These are phyloP conservation scores for Hypoxylon intermedium DNA, from an alignment of 495 filamentous ascomycete species.

Conservation along the genomic window DNA sequence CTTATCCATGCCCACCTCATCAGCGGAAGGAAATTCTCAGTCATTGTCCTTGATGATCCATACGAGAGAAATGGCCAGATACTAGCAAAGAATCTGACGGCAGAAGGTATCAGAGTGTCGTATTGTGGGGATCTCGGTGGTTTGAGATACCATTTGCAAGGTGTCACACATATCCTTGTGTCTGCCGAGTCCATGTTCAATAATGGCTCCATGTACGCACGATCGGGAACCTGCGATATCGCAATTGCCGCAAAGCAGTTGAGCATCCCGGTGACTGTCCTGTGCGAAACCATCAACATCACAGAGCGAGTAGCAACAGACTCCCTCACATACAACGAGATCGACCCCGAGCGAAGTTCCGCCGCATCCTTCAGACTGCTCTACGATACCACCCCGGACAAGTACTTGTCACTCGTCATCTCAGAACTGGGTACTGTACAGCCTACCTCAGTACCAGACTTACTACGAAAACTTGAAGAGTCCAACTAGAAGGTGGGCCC, in stretches of 20 bases:
- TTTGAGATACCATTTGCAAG: slow-evolving; percentile 72
- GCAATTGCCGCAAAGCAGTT: slow-evolving; percentile 83
- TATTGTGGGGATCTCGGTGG: slow-evolving; percentile 79
- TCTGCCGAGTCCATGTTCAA: slow-evolving; percentile 91
- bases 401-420: slow-evolving; percentile 85
- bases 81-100: slow-evolving; percentile 70
- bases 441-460: slow-evolving; percentile 76
- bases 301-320: slow-evolving; percentile 89
- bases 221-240: slow-evolving; percentile 84
- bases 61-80: slow-evolving; percentile 77
- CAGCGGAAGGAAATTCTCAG: slow-evolving; percentile 69
- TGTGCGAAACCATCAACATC: slow-evolving; percentile 96
- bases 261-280: slow-evolving; percentile 82
- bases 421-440: slow-evolving; percentile 90
- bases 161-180: slow-evolving; percentile 81
- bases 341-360: slow-evolving; percentile 64
- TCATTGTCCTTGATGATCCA: slow-evolving; percentile 84
- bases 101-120: slow-evolving; percentile 73
- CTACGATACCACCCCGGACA: slow-evolving; percentile 93
- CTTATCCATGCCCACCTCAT: slow-evolving; percentile 73
- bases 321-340: slow-evolving; percentile 91
- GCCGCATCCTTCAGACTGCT: slow-evolving; percentile 79
- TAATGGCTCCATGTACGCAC: slow-evolving; percentile 85
- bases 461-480: slow-evolving; percentile 59
- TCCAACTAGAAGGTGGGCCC: slow-evolving; percentile 46